Evolutionary conservation across 164 flowering plant species (phyloP).

Genomic region (Stephania japonica): DNA sequence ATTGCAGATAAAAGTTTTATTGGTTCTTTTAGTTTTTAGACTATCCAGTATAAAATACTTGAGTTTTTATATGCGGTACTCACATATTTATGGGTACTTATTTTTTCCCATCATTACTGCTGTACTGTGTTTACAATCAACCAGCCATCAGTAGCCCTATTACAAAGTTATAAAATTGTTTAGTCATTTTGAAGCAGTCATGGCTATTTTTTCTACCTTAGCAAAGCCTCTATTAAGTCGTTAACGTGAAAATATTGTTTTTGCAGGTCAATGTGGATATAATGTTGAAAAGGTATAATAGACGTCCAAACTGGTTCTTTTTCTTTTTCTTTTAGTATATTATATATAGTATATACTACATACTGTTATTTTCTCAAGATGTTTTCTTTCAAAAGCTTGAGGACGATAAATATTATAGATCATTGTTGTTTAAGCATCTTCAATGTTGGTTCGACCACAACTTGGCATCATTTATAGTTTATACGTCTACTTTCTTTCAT

Average conservation of each 20-base stretch:
- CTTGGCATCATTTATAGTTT: too few species aligned
- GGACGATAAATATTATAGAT: too few species aligned
- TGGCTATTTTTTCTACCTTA: background rate
- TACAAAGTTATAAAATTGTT: background rate
- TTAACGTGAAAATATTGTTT: constrained; percentile 22
- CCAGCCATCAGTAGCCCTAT: background rate
- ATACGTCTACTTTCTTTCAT: too few species aligned
- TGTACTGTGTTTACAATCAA: background rate
- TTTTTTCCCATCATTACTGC: too few species aligned
- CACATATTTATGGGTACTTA: too few species aligned
- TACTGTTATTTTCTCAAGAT: too few species aligned
- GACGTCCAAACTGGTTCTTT: background rate
- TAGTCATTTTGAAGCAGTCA: background rate
- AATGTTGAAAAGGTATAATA: constrained; percentile 68
- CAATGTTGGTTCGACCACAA: too few species aligned
- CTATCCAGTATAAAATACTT: background rate
- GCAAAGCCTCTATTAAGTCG: background rate
- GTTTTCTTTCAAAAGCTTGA: too few species aligned
- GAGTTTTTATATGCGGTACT: background rate
- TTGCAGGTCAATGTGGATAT: constrained; percentile 84
- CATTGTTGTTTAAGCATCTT: too few species aligned
- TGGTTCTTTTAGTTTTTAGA: background rate
- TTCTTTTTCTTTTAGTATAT: too few species aligned
- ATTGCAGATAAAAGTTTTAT: background rate
- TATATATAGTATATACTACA: too few species aligned